Base-by-base conservation (phyloP, 2,329 filamentous ascomycete species). In the Fusarium pseudograminearum region DNA sequence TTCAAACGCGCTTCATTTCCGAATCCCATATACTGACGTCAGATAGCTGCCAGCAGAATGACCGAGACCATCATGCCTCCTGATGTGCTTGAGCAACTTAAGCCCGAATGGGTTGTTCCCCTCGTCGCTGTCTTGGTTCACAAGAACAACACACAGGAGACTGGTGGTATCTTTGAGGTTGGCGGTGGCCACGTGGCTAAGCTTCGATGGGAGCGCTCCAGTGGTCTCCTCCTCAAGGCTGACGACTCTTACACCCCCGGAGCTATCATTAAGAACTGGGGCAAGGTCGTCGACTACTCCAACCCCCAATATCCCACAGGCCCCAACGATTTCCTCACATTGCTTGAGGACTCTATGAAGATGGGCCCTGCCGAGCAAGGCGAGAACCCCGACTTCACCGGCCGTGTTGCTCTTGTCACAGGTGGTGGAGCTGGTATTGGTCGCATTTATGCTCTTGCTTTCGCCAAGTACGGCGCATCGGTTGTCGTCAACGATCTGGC, bases 401-500 rank as follows among this genome's bases (percentile, higher is more conserved):
- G 92, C 77, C 93, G 92, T 77, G 94, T 97, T 53, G 94, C 90
- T 57, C 84, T 98, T 65, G 86, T 98, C 72, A 98, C 94, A 57
- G 94, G 94, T 73, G 93, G 91, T 74, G 94, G 94, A 79, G 92
- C 91, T 76, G 94, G 93, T 80, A 94, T 99, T 67, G 96, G 96
- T 67, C 93, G 96, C 57, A 90, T 92, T 55, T 99, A 99, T 83
- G 90, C 89, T 76, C 85, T 98, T 75, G 91, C 93, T 45, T 97
- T 97, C 76, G 92, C 92, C 73, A 94, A 93, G 82, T 86, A 90
- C 63, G 93, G 93, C 64, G 93, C 93, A 46, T 90, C 91, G 57
- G 85, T 99, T 28, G 95, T 98, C 34, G 93, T 99, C 74, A 99
- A 99, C 82, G 96, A 99, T 78, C 86, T 99, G n/a, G 88, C 91